Conservation (phyloP, 441 rosid species). For the Bruguiera hainesii region DNA sequence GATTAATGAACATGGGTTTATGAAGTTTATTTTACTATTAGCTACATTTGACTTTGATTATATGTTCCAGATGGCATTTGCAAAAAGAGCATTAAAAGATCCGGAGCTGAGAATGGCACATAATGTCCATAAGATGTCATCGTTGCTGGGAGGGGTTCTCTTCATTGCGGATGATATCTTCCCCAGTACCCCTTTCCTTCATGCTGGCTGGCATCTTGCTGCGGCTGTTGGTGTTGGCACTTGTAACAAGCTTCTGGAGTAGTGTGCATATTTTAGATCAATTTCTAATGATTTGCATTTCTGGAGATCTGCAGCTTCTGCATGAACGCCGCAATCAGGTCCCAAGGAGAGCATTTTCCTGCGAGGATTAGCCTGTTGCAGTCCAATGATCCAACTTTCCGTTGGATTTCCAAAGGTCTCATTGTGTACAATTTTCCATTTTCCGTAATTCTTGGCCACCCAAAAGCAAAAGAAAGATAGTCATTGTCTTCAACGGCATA, state of each 20-base stretch:
- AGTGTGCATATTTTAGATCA: constrained; percentile 20
- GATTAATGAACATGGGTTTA: too few species aligned
- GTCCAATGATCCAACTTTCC: constrained; percentile 9
- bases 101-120: constrained; percentile 75
- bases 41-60: neutral
- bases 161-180: constrained; percentile 89
- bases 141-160: constrained; percentile 70
- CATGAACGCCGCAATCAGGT: constrained; percentile 8
- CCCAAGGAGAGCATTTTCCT: neutral
- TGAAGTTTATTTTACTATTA: neutral
- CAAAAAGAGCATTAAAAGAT: constrained; percentile 67
- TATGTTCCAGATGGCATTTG: constrained; percentile 68
- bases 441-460: neutral
- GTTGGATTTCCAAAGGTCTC: constrained; percentile 18
- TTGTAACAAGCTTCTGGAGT: constrained; percentile 87
- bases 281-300: constrained; percentile 17
- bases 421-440: neutral
- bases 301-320: constrained; percentile 18
- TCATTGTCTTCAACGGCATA: neutral
- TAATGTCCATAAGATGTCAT: constrained; percentile 81
- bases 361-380: constrained; percentile 2
- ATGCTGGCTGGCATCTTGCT: constrained; percentile 98
- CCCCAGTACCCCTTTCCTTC: constrained; percentile 71
- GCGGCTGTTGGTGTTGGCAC: constrained; percentile 93
- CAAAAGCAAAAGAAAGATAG: neutral